Percentiles rank a stretch among this genome's conserved stretches.
Evolutionary conservation across 73 alveolate species (phyloP).

Genomic region (Effrenium voratum): DNA sequence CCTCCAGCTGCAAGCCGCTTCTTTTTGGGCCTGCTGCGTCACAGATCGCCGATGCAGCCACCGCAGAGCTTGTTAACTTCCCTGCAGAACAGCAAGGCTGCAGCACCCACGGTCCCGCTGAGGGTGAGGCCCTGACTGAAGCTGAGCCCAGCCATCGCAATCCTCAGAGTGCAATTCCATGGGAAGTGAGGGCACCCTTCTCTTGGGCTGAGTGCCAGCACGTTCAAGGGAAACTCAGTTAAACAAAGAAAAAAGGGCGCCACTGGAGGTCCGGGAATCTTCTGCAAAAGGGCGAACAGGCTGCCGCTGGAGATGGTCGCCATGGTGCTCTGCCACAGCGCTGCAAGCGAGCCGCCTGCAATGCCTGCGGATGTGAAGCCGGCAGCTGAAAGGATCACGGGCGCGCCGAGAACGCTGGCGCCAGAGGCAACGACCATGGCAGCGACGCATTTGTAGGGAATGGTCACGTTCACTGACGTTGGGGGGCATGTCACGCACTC

Average conservation of each 20-base stretch:
- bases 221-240: too few relatives aligned
- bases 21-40: too few relatives aligned
- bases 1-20: too few relatives aligned
- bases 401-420: not conserved
- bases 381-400: not conserved
- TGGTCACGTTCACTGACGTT: too few relatives aligned
- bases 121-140: not conserved
- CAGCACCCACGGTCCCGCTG: not conserved
- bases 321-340: conserved; percentile 12
- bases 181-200: too few relatives aligned
- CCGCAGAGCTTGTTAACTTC: not conserved
- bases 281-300: not conserved
- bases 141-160: not conserved
- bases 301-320: not conserved
- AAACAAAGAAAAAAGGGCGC: too few relatives aligned
- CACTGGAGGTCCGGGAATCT: too few relatives aligned
- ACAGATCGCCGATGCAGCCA: not conserved
- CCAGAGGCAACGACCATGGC: not conserved
- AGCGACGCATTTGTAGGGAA: not conserved
- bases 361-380: conserved; percentile 2
- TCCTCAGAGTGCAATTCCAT: too few relatives aligned
- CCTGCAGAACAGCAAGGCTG: not conserved
- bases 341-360: not conserved
- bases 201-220: too few relatives aligned
- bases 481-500: too few relatives aligned